A percentile compares a stretch with the other conserved stretches of the same genome.
phyloP scores from a whole-genome alignment of 2,329 filamentous ascomycete species.

The Calonectria henricotiae region DNA sequence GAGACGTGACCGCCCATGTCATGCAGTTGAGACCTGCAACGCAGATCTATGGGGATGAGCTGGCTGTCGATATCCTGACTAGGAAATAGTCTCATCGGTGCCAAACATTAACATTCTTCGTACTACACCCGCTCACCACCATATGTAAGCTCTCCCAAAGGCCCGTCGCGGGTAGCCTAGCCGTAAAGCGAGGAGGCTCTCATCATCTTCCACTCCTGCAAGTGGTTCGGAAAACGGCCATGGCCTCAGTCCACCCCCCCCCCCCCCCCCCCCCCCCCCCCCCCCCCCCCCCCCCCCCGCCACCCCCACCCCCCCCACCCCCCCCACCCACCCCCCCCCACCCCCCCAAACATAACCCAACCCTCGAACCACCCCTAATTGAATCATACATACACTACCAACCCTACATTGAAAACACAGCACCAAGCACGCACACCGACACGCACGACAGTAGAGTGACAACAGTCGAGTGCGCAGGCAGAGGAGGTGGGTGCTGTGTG shows the following conservation, averaged over 20 bases:
- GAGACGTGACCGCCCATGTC: conserved; percentile 16
- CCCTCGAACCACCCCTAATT: too few species aligned
- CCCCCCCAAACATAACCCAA: too few species aligned
- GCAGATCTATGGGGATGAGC: conserved; percentile 29
- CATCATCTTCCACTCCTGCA: conserved; percentile 3
- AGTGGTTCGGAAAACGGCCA: conserved; percentile 23
- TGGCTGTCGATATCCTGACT: conserved; percentile 11
- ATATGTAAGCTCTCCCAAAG: background rate
- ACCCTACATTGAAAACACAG: too few species aligned
- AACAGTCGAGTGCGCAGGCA: too few species aligned
- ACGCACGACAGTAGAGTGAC: too few species aligned
- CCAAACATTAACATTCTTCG: conserved; percentile 15
- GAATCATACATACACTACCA: too few species aligned
- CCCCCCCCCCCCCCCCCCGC: too few species aligned
- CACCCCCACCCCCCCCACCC: too few species aligned
- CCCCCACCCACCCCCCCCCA: too few species aligned
- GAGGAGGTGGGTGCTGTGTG: too few species aligned
- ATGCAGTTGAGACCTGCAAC: conserved; percentile 32
- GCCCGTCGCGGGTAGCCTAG: conserved; percentile 16
- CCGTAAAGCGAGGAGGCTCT: background rate
- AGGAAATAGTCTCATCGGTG: conserved; percentile 11
- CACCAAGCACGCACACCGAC: too few species aligned
- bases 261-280: too few species aligned
- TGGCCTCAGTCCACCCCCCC: conserved; percentile 6
- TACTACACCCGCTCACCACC: background rate